These are phyloP conservation scores for Beauveria sp. DNA, from an alignment of 2,329 filamentous ascomycete species.

Conservation along the genomic window DNA sequence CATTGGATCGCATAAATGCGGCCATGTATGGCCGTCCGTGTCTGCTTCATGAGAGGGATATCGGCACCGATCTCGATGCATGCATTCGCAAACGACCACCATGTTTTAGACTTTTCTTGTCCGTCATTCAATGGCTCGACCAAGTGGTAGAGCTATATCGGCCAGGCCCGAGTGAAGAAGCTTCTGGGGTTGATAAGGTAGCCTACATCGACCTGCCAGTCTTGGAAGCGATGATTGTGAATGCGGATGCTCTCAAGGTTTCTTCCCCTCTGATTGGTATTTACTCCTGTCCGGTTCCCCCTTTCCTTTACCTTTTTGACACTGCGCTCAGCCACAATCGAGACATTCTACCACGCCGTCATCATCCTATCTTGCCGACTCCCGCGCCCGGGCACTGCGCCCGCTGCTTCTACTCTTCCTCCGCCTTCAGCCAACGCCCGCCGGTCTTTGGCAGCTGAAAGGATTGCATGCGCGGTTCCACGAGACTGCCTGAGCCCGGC, in stretches of 20 bases:
- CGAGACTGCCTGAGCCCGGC: slow-evolving; percentile 45
- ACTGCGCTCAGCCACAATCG: slow-evolving; percentile 43
- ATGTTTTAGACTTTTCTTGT: slow-evolving; percentile 49
- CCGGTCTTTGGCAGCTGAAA: slow-evolving; percentile 49
- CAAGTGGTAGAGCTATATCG: slow-evolving; percentile 54
- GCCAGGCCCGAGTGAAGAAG: slow-evolving; percentile 37
- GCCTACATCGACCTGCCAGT: slow-evolving; percentile 47
- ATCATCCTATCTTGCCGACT: slow-evolving; percentile 55
- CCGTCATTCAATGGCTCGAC: slow-evolving; percentile 47
- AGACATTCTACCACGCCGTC: slow-evolving; percentile 57
- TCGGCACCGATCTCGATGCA: slow-evolving; percentile 44
- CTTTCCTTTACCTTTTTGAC: background rate
- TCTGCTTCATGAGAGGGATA: slow-evolving; percentile 53
- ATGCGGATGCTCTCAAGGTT: slow-evolving; percentile 43
- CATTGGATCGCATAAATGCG: slow-evolving; percentile 51
- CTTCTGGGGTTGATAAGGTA: slow-evolving; percentile 33
- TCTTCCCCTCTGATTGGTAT: slow-evolving; percentile 42
- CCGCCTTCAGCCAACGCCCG: slow-evolving; percentile 46
- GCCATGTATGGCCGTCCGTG: slow-evolving; percentile 53
- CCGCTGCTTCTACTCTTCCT: slow-evolving; percentile 35
- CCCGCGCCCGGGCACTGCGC: slow-evolving; percentile 31
- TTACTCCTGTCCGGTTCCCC: slow-evolving; percentile 10
- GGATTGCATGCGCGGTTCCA: slow-evolving; percentile 47
- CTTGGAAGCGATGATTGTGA: slow-evolving; percentile 49
- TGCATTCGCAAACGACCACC: slow-evolving; percentile 44